These are phyloP conservation scores for Eleusine coracana DNA, from an alignment of 176 grass and related monocot genomes.

Conservation along the genomic window DNA sequence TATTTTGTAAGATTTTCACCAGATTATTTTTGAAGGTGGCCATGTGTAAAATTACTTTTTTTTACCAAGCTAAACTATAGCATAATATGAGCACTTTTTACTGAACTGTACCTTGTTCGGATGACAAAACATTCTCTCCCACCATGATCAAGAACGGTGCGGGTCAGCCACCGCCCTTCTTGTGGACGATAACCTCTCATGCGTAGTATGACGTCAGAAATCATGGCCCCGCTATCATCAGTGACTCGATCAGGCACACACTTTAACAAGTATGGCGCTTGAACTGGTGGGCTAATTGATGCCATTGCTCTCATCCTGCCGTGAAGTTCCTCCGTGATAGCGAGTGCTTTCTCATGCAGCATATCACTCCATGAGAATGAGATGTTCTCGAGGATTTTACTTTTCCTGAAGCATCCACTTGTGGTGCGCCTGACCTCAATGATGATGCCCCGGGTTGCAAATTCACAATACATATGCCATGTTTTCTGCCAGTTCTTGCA, in stretches of 20 bases:
- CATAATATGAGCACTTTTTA: slow-evolving; percentile 3
- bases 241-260: slow-evolving; percentile 91
- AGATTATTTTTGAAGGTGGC: neutral
- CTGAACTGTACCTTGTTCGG: slow-evolving; percentile 70
- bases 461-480: slow-evolving; percentile 88
- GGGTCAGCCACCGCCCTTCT: slow-evolving; percentile 89
- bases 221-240: slow-evolving; percentile 88
- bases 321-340: slow-evolving; percentile 48
- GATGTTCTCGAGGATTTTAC: slow-evolving; percentile 63
- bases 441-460: slow-evolving; percentile 67
- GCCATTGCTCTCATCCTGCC: slow-evolving; percentile 55
- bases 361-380: slow-evolving; percentile 81
- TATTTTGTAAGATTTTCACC: slow-evolving; percentile 5
- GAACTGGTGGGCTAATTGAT: slow-evolving; percentile 82
- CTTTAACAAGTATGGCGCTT: slow-evolving; percentile 85
- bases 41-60: neutral
- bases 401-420: slow-evolving; percentile 60
- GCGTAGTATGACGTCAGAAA: slow-evolving; percentile 91
- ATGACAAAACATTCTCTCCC: slow-evolving; percentile 88
- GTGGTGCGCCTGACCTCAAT: slow-evolving; percentile 57
- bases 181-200: slow-evolving; percentile 76
- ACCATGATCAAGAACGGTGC: slow-evolving; percentile 82
- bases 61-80: neutral
- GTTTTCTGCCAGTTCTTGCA: slow-evolving; percentile 74
- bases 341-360: slow-evolving; percentile 63